Evolutionary conservation across 345 rosid genomes (phyloP), one percentile per base, ranked within the genome.

Genomic region (Boechera divaricarpa): DNA sequence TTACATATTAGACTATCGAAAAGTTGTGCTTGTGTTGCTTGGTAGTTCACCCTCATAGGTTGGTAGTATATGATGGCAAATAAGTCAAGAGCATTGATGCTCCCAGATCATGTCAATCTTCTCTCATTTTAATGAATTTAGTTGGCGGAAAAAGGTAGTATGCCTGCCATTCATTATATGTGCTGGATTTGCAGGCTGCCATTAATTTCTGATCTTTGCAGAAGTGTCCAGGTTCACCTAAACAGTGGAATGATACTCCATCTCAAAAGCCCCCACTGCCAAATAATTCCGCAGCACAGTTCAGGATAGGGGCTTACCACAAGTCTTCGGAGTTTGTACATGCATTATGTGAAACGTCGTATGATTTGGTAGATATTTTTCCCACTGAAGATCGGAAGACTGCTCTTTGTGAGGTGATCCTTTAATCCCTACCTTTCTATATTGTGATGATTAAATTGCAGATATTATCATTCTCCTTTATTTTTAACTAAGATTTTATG

Each of bases 271-370:
- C 97, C 33, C 97, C 94, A 32, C 87, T 90, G 72, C 96, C 91
- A 58, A 87, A 72, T 78, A 79, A 80, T 72, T 77, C 88, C 51
- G 84, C 84, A 74, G 75, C 97, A 72, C 94, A 90, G 35, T 88
- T 88, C 76, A 86, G 96, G 39, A 95, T 89, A 81, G 97, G 96
- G 63, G 84, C 97, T 71, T 92, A 91, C 86, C 94, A 88, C 15
- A 91, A 91, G 75, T 95, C 99, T 16, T 85, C 92, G 87, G 97
- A 95, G 70, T 91, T 95, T 88, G 99, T 95, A 70, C 90, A 79
- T 76, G 80, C 93, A 15, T 72, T 95, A 55, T 95, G 98, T 65
- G 99, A 95, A 35, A 95, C 94, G 52, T 95, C 99, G 10, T 95
- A 91, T 82, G 94, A 90, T 55, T 84, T 95, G 76, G 97, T 95